phyloP scores from a whole-genome alignment of 306 rosid genomes.

The Lagenaria siceraria region DNA sequence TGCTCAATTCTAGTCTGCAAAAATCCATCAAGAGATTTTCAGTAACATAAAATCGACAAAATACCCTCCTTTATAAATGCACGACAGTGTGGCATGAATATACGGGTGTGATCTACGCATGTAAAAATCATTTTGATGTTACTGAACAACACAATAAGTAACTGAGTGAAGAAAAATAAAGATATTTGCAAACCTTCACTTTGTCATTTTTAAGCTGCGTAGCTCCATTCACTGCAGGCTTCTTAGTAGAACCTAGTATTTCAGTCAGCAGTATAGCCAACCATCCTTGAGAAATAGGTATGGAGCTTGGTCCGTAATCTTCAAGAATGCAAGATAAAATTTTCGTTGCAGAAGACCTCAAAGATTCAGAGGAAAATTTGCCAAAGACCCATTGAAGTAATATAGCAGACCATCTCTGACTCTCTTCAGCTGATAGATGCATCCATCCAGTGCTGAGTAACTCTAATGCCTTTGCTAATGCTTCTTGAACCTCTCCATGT shows the following conservation, averaged over 20 bases:
- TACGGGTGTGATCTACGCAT: background rate
- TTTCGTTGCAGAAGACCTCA: slow-evolving; percentile 57
- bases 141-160: background rate
- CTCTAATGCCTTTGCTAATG: slow-evolving; percentile 70
- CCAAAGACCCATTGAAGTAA: slow-evolving; percentile 78
- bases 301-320: slow-evolving; percentile 54
- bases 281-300: slow-evolving; percentile 92
- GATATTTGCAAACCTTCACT: slow-evolving; percentile 52
- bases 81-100: background rate
- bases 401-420: slow-evolving; percentile 88
- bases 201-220: slow-evolving; percentile 48
- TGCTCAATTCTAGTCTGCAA: slow-evolving; percentile 83
- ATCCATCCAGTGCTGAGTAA: slow-evolving; percentile 47
- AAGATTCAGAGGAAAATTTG: slow-evolving; percentile 48
- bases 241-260: slow-evolving; percentile 40
- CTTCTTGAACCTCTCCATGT: slow-evolving; percentile 69
- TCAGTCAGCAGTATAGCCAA: slow-evolving; percentile 59
- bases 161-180: background rate
- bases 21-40: slow-evolving; percentile 7
- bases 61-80: background rate
- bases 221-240: slow-evolving; percentile 44
- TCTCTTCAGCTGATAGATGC: slow-evolving; percentile 74
- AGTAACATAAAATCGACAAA: background rate
- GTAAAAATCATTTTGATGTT: background rate
- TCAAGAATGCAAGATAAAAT: slow-evolving; percentile 69